Evolutionary conservation across 2,329 filamentous ascomycete genomes (phyloP), one percentile per base, ranked within the genome.

Genomic region (Aureobasidium pullulans): DNA sequence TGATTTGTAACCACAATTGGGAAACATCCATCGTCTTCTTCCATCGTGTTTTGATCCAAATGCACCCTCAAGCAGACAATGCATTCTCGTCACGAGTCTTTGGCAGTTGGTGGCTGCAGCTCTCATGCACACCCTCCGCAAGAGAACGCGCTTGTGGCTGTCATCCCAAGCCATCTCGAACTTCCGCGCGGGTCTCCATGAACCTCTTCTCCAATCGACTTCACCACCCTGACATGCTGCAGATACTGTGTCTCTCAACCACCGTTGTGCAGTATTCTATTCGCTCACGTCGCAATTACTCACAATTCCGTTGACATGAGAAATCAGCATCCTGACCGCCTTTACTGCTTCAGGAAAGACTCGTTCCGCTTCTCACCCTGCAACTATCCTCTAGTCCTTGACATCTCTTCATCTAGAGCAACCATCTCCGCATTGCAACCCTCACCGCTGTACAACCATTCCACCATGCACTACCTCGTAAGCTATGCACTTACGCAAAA

Each of bases 81-180:
- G 32, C 42, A 37, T 57, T 43, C 42, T 57, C 42, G 53, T 57
- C 42, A 47, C 42, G 19, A 36, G 29, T 19, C 32, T 37, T 23
- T 28, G 42, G 47, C 53, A 57, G 5, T 11, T 15, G 19, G 53
- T 57, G 32, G 53, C 53, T 57, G 53, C 53, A 47, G 53, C 42
- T 36, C 36, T 13, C 42, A 39, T 57, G 42, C 53, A 39, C 42
- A 29, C 52, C 13, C 53, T 57, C 53, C 42, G 53, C 53, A 56
- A 36, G 13, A 6, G 11, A 39, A n/a, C 53, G 53, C 53, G 42
- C 53, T 47, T 57, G 53, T 43, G 32, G 53, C 52, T 43, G 52
- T 44, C 52, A 37, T 4, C 29, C 19, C 31, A 34, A 44, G 40
- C 52, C 39, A 43, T 29, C 28, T 57, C 32, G 15, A 15, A 19